These are phyloP conservation scores for Lasiosphaeria miniovina DNA, from an alignment of 495 filamentous ascomycete genomes.

Conservation along the genomic window DNA sequence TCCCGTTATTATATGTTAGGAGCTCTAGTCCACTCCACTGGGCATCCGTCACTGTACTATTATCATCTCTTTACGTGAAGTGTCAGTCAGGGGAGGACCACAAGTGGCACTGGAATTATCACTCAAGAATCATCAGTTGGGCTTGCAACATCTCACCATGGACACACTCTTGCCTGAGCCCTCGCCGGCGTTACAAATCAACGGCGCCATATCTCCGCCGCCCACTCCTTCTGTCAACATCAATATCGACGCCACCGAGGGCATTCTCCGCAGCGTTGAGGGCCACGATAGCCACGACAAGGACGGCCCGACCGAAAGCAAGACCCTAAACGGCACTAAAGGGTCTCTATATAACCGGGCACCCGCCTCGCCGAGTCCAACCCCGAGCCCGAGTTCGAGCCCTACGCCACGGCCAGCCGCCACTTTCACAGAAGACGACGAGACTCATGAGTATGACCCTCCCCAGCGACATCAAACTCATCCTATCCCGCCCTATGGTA, in stretches of 20 bases:
- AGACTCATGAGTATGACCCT: slow-evolving; percentile 1
- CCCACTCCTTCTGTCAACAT: slow-evolving; percentile 21
- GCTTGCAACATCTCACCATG: slow-evolving; percentile 2
- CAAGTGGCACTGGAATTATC: too few relatives aligned
- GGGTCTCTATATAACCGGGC: not conserved
- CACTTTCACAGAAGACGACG: not conserved
- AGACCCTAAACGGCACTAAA: not conserved
- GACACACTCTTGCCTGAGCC: slow-evolving; percentile 4
- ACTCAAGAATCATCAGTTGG: too few relatives aligned
- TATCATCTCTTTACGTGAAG: too few relatives aligned
- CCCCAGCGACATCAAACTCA: slow-evolving; percentile 6
- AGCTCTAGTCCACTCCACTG: too few relatives aligned
- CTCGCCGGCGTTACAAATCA: slow-evolving; percentile 5
- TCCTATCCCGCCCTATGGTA: slow-evolving; percentile 12
- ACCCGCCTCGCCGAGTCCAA: slow-evolving; percentile 2
- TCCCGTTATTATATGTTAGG: too few relatives aligned
- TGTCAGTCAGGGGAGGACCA: too few relatives aligned
- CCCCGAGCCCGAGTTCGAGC: slow-evolving; percentile 8
- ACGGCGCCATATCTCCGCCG: slow-evolving; percentile 27
- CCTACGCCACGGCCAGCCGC: slow-evolving; percentile 1
- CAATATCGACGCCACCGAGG: not conserved
- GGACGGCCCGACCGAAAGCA: not conserved
- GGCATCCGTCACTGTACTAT: too few relatives aligned
- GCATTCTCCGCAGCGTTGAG: not conserved
- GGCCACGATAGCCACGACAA: not conserved